Base-by-base conservation (phyloP, 1,139 yeast species). In the Pichia sp. region DNA sequence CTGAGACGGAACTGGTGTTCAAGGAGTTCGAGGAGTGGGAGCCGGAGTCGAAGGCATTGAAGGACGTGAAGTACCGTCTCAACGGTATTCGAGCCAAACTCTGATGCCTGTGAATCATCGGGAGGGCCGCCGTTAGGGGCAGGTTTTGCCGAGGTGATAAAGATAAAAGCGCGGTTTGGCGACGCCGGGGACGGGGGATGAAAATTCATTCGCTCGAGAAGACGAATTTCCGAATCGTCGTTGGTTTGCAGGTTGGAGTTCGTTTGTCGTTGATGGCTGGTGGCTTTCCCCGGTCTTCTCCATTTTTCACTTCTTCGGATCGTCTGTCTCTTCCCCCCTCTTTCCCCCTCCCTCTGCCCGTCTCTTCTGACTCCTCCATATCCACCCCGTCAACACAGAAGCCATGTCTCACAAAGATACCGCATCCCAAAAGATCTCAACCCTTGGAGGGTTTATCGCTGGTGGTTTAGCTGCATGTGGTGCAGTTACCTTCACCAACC, bases 401-500 rank as follows among this genome's bases (percentile, higher is more conserved):
- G 14, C 18, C 9, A 56, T 54, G 57, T 41, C 58, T 14, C 47
- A 49, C 28, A 50, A 48, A 30, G 57, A 22, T 39, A 46, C 63
- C 8, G 66, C 65, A 8, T 58, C 66, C 11, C 82, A 81, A 60
- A 71, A 75, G 57, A 76, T 84, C 15, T 76, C 85, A 31, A 74
- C 85, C 1, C 58, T 77, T 10, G 96, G 96, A 22, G 96, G 97
- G 4, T 90, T 91, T 59, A 63, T 84, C 6, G 97, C 97, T 14
- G 99, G 98, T 48, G 96, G 96, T 7, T 57, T 89, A 11, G 99
- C 99, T 1, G 97, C 98, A 3, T 91, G 98, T 70, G 95, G 96
- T 45, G 98, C 99, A 0, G 99, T 93, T 34, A 93, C 97, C 0
- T 85, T 91, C 66, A 91, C 98, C 11, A 93, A 93, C 63, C 99